These are phyloP conservation scores for Saxophila tyrrhenica DNA, from an alignment of 495 filamentous ascomycete genomes.

Conservation along the genomic window DNA sequence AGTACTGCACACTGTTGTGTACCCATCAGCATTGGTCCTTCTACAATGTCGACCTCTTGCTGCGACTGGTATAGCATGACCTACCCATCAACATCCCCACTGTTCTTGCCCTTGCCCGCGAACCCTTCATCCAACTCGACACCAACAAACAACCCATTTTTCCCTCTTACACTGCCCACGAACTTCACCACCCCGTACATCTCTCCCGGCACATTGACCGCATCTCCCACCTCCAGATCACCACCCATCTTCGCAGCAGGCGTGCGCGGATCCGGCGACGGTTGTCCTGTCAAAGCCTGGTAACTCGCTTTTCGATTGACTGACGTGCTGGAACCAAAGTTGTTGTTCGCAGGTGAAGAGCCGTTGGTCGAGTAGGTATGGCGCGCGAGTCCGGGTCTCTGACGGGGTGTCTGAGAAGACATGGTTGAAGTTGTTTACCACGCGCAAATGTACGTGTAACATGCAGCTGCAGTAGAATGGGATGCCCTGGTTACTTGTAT, in stretches of 20 bases:
- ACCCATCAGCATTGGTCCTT: constrained; percentile 6
- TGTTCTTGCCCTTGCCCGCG: constrained; percentile 83
- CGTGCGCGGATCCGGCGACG: constrained; percentile 18
- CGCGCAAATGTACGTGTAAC: background rate
- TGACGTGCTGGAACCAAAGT: constrained; percentile 32
- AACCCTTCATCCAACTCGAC: constrained; percentile 79
- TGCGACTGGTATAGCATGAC: constrained; percentile 23
- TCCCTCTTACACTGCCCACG: constrained; percentile 74
- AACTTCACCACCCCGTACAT: constrained; percentile 90
- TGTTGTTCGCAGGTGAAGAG: constrained; percentile 48
- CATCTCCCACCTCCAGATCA: constrained; percentile 71
- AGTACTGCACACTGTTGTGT: constrained; percentile 58
- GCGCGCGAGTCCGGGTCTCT: constrained; percentile 26
- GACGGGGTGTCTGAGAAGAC: constrained; percentile 34
- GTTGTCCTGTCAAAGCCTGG: constrained; percentile 47
- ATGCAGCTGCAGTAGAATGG: background rate
- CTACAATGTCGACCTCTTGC: background rate
- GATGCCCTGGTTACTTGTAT: background rate
- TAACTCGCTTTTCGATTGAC: constrained; percentile 53
- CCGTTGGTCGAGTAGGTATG: constrained; percentile 33
- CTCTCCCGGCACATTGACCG: constrained; percentile 86
- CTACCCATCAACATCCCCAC: constrained; percentile 91
- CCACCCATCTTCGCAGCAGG: constrained; percentile 30
- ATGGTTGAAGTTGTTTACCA: constrained; percentile 5
- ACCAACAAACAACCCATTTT: constrained; percentile 86